Percentiles rank a stretch among this genome's conserved stretches.
phyloP scores from a whole-genome alignment of 1,139 yeast genomes.

The Yamadazyma membranifaciens region DNA sequence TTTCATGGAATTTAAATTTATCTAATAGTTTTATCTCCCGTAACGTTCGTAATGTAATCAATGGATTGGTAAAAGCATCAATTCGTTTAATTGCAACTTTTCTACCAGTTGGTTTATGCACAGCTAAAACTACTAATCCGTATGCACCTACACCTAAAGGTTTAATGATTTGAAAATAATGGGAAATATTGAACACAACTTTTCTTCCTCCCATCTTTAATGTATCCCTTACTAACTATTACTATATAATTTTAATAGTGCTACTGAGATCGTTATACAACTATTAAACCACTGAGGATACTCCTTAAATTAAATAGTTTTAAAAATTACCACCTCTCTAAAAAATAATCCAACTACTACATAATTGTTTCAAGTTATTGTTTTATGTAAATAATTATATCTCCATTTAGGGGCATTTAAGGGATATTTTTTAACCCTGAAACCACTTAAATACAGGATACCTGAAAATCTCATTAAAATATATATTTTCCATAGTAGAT shows the following conservation, averaged over 20 bases:
- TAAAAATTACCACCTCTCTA: slow-evolving; percentile 6
- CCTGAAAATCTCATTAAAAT: too few relatives aligned
- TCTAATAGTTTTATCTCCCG: slow-evolving; percentile 38
- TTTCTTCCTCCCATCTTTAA: slow-evolving; percentile 10
- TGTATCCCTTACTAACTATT: too few relatives aligned
- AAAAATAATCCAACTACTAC: background rate
- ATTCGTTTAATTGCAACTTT: slow-evolving; percentile 45
- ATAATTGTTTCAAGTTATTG: slow-evolving; percentile 3
- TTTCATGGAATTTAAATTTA: slow-evolving; percentile 40
- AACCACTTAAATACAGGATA: background rate
- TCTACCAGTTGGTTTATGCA: slow-evolving; percentile 36
- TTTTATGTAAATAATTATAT: slow-evolving; percentile 1
- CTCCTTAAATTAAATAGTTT: background rate
- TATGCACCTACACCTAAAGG: slow-evolving; percentile 41
- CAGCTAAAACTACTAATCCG: slow-evolving; percentile 43
- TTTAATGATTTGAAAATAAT: slow-evolving; percentile 38
- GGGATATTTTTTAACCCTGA: background rate
- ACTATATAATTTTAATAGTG: too few relatives aligned
- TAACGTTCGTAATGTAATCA: slow-evolving; percentile 40
- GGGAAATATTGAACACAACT: slow-evolving; percentile 30
- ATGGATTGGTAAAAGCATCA: slow-evolving; percentile 37
- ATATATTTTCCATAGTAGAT: too few relatives aligned
- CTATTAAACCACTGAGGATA: too few relatives aligned
- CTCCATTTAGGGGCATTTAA: background rate
- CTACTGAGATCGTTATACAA: too few relatives aligned